A percentile compares a stretch with the other conserved stretches of the same genome.
phyloP scores from a whole-genome alignment of 2,329 filamentous ascomycete genomes.

The Colletotrichum lini region DNA sequence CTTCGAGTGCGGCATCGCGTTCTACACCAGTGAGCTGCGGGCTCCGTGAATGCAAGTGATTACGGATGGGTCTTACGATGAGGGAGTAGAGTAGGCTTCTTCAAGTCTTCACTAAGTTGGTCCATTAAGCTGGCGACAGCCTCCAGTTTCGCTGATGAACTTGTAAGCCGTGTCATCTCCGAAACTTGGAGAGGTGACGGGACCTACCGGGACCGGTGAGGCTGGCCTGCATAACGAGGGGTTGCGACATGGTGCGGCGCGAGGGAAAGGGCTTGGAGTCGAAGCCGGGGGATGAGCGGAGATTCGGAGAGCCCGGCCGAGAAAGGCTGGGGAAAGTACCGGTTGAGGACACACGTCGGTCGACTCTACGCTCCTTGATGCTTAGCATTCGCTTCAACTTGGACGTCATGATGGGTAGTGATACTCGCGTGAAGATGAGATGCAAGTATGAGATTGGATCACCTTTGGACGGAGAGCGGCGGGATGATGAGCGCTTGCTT shows the following conservation, averaged over 20 bases:
- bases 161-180: conserved; percentile 37
- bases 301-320: background rate
- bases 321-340: conserved; percentile 4
- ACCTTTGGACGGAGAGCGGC: conserved; percentile 15
- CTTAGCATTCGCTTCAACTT: conserved; percentile 32
- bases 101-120: conserved; percentile 73
- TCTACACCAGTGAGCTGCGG: conserved; percentile 70
- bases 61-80: conserved; percentile 56
- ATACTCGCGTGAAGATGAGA: background rate
- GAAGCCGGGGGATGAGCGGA: background rate
- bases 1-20: conserved; percentile 71
- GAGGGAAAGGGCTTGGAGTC: conserved; percentile 12
- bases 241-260: conserved; percentile 32
- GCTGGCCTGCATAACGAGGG: conserved; percentile 31
- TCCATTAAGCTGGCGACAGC: conserved; percentile 77
- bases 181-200: background rate
- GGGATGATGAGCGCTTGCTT: background rate
- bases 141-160: conserved; percentile 72
- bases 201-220: conserved; percentile 31
- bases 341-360: conserved; percentile 6
- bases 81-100: conserved; percentile 67
- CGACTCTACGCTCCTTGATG: conserved; percentile 11
- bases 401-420: conserved; percentile 16
- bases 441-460: background rate
- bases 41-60: conserved; percentile 72